A percentile compares a stretch with the other conserved stretches of the same genome.
Evolutionary conservation across 2,329 filamentous ascomycete genomes (phyloP).

Genomic region (Lecanicillium sp.): DNA sequence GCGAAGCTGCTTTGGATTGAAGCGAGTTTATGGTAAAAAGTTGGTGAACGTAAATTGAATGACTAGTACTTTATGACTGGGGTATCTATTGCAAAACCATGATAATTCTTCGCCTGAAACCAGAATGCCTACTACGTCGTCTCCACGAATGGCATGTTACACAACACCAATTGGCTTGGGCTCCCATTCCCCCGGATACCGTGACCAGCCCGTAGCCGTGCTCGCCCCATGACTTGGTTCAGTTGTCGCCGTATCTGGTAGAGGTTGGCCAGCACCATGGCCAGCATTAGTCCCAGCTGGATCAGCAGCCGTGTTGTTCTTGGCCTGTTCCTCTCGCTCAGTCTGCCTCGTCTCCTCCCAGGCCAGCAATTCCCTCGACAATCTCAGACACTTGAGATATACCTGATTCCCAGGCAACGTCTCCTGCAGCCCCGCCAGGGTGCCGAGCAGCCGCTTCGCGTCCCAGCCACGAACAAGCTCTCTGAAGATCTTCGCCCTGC

Average conservation of each 20-base stretch:
- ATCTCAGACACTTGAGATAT: conserved; percentile 35
- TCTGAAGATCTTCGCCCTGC: conserved; percentile 16
- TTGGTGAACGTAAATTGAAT: too few species aligned
- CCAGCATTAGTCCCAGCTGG: too few species aligned
- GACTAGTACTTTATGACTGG: too few species aligned
- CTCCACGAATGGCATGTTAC: conserved; percentile 17
- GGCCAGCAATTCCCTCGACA: conserved; percentile 33
- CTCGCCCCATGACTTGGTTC: conserved; percentile 11
- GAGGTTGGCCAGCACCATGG: too few species aligned
- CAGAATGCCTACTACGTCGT: too few species aligned
- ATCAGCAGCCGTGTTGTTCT: background rate
- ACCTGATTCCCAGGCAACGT: conserved; percentile 33
- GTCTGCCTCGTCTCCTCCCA: conserved; percentile 11
- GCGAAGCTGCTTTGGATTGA: too few species aligned
- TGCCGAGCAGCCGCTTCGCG: conserved; percentile 25
- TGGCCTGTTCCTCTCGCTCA: background rate
- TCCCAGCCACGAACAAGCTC: conserved; percentile 28
- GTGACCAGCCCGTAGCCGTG: conserved; percentile 37
- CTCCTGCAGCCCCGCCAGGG: conserved; percentile 30
- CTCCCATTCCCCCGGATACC: conserved; percentile 45
- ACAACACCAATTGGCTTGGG: conserved; percentile 51
- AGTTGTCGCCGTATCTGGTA: conserved; percentile 11
- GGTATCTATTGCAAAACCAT: too few species aligned
- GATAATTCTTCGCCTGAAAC: too few species aligned
- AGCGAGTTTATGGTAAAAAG: too few species aligned